These are phyloP conservation scores for Wickerhamomyces chambardii DNA, from an alignment of 805 yeast genomes.

Conservation along the genomic window DNA sequence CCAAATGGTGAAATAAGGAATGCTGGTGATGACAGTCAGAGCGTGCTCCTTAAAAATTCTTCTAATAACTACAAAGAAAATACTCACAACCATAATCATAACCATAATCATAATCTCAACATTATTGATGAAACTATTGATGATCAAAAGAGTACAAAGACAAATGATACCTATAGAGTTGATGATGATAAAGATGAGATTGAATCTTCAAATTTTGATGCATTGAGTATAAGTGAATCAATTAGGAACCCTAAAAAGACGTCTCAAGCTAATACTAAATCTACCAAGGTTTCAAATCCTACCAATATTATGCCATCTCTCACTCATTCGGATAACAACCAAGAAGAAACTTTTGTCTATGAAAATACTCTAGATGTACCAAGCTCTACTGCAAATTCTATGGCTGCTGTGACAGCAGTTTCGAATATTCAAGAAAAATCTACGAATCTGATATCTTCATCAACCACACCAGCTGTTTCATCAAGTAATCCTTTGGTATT, in stretches of 20 bases:
- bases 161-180: neutral
- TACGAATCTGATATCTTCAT: too few relatives aligned
- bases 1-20: too few relatives aligned
- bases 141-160: neutral
- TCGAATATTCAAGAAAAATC: neutral
- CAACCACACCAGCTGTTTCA: neutral
- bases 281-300: slow-evolving; percentile 23
- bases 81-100: too few relatives aligned
- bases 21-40: too few relatives aligned
- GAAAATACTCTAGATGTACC: slow-evolving; percentile 33
- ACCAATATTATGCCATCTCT: slow-evolving; percentile 86
- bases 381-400: slow-evolving; percentile 6
- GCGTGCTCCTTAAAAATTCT: too few relatives aligned
- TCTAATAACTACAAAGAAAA: too few relatives aligned
- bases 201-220: slow-evolving; percentile 6
- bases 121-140: too few relatives aligned
- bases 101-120: too few relatives aligned
- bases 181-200: neutral
- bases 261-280: slow-evolving; percentile 10
- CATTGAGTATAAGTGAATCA: slow-evolving; percentile 15
- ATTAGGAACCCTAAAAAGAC: slow-evolving; percentile 13
- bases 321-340: slow-evolving; percentile 81
- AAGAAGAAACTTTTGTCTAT: slow-evolving; percentile 95
- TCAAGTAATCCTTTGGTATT: slow-evolving; percentile 7
- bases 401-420: slow-evolving; percentile 1